phyloP scores from a whole-genome alignment of 1,284 basidiomycete species.

The Ceratobasidium sp. region DNA sequence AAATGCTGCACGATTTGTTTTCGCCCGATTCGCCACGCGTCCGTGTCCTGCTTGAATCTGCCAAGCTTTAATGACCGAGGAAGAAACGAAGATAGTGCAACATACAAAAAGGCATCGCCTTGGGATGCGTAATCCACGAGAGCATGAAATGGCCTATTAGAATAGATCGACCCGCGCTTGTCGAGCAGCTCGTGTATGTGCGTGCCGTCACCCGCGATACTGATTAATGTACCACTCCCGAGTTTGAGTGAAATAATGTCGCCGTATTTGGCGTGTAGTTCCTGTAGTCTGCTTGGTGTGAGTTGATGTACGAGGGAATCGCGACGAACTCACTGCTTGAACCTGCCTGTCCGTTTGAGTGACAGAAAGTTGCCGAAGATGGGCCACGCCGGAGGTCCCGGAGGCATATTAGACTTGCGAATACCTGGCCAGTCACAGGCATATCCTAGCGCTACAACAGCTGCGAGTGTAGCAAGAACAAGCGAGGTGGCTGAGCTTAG shows the following conservation, averaged over 20 bases:
- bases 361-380: background rate
- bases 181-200: constrained; percentile 9
- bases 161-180: constrained; percentile 33
- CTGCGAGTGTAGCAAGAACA: no score
- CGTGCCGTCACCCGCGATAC: constrained; percentile 21
- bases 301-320: background rate
- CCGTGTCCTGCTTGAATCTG: constrained; percentile 15
- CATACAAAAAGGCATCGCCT: constrained; percentile 15
- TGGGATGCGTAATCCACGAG: background rate
- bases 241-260: constrained; percentile 15
- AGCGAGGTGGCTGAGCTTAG: no score
- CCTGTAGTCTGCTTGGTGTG: background rate
- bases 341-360: background rate
- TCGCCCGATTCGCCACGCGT: constrained; percentile 28
- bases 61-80: no score
- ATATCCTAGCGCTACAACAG: no score
- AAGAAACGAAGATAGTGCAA: no score
- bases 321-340: background rate
- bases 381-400: background rate
- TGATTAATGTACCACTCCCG: constrained; percentile 4
- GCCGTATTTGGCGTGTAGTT: constrained; percentile 20
- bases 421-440: no score
- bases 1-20: no score
- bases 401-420: background rate
- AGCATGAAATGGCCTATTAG: background rate